A percentile compares a stretch with the other conserved stretches of the same genome.
These are phyloP conservation scores for Blastobotrys malaysiensis DNA, from an alignment of 1,139 yeast genomes.

Conservation along the genomic window DNA sequence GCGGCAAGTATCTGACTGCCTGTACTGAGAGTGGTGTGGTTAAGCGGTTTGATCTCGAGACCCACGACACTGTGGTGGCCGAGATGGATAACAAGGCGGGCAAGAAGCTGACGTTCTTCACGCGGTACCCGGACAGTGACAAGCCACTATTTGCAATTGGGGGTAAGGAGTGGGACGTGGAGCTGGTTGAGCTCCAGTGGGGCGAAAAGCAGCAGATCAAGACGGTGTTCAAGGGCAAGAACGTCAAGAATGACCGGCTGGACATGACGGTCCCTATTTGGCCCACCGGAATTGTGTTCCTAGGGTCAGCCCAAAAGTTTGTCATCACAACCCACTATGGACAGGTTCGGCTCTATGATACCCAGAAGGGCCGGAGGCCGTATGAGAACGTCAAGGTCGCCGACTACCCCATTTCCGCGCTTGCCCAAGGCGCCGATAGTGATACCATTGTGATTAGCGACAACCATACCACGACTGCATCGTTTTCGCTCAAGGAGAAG, in stretches of 20 bases:
- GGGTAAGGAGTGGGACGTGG: constrained; percentile 45
- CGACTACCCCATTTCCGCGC: constrained; percentile 20
- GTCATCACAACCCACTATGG: constrained; percentile 68
- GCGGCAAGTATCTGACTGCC: constrained; percentile 11
- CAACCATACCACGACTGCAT: constrained; percentile 22
- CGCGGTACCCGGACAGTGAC: constrained; percentile 13
- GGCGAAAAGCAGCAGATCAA: constrained; percentile 11
- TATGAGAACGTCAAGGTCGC: constrained; percentile 20
- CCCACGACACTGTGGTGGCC: constrained; percentile 8
- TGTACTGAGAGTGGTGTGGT: constrained; percentile 18
- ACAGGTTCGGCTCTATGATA: constrained; percentile 40
- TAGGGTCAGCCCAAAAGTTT: constrained; percentile 29
- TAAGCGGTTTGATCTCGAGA: constrained; percentile 10
- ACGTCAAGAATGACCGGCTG: constrained; percentile 35
- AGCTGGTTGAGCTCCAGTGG: constrained; percentile 22
- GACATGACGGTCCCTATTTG: constrained; percentile 37
- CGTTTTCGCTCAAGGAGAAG: constrained; percentile 16
- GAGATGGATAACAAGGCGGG: not conserved
- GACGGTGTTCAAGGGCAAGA: constrained; percentile 33
- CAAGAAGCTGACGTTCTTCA: constrained; percentile 11
- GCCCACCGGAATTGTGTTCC: constrained; percentile 32
- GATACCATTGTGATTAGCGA: constrained; percentile 24
- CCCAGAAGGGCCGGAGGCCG: constrained; percentile 30
- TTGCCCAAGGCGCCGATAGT: constrained; percentile 15
- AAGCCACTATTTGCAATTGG: constrained; percentile 33